phyloP scores from a whole-genome alignment of 1,139 yeast genomes.

The Taphrina deformans region DNA sequence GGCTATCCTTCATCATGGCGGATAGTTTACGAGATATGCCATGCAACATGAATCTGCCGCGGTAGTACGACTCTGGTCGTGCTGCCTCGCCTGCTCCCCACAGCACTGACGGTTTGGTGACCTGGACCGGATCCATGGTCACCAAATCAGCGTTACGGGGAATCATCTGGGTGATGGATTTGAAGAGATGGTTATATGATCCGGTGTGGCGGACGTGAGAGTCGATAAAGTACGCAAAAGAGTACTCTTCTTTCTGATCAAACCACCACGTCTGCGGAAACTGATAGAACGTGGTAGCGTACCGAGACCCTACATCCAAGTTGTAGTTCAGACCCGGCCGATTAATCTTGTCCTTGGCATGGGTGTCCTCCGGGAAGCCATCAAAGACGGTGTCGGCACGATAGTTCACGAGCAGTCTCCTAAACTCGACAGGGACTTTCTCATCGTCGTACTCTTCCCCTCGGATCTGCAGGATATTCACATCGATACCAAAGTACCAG shows the following conservation, averaged over 20 bases:
- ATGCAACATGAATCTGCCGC: slow-evolving; percentile 1
- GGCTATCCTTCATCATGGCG: not conserved
- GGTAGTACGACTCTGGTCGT: slow-evolving; percentile 19
- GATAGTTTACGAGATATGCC: slow-evolving; percentile 13
- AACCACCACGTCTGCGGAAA: slow-evolving; percentile 8
- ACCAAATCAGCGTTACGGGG: slow-evolving; percentile 1
- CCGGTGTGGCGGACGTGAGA: slow-evolving; percentile 14
- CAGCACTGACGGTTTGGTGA: slow-evolving; percentile 6
- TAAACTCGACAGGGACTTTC: slow-evolving; percentile 8
- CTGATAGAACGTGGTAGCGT: slow-evolving; percentile 13
- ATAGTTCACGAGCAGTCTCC: slow-evolving; percentile 4
- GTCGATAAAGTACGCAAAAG: slow-evolving; percentile 14
- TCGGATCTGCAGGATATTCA: slow-evolving; percentile 6
- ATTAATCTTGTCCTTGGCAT: slow-evolving; percentile 15
- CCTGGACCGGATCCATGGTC: slow-evolving; percentile 14
- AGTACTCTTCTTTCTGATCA: not conserved
- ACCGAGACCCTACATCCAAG: not conserved
- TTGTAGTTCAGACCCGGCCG: slow-evolving; percentile 3
- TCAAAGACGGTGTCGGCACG: slow-evolving; percentile 1
- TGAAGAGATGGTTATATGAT: not conserved
- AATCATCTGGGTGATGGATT: not conserved
- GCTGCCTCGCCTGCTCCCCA: slow-evolving; percentile 1
- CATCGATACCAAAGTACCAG: slow-evolving; percentile 10
- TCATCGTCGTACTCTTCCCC: slow-evolving; percentile 2
- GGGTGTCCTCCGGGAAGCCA: slow-evolving; percentile 2